These are phyloP conservation scores for Pyrus hybrid DNA, from an alignment of 331 rosid species.

Conservation along the genomic window DNA sequence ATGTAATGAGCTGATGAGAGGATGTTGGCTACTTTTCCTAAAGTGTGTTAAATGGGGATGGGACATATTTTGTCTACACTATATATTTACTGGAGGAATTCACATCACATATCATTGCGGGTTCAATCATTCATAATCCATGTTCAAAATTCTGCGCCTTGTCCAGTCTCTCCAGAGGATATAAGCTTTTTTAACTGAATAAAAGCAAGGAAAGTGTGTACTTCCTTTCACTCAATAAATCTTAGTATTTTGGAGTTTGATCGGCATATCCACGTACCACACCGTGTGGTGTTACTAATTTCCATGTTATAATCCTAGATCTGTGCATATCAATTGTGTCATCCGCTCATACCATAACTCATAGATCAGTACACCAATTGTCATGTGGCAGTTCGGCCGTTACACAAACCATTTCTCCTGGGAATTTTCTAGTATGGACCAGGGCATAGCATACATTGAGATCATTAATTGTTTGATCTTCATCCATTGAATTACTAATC, in stretches of 20 bases:
- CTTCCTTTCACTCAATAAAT: no score
- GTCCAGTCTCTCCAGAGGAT: no score
- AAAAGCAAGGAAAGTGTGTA: no score
- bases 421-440: neutral
- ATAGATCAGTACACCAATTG: no score
- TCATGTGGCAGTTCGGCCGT: neutral
- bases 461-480: neutral
- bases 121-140: neutral
- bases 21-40: neutral
- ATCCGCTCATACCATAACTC: no score
- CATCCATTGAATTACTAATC: neutral
- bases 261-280: neutral
- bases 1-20: neutral
- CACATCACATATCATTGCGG: neutral
- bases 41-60: neutral
- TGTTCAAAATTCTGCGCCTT: no score
- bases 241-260: no score
- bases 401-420: neutral
- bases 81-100: neutral
- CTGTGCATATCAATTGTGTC: neutral
- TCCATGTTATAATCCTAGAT: no score
- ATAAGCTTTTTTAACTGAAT: no score
- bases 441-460: neutral
- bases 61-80: neutral
- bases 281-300: neutral